Base-by-base conservation (phyloP, 257 asterid genomes). In the Orobanche coerulescens region DNA sequence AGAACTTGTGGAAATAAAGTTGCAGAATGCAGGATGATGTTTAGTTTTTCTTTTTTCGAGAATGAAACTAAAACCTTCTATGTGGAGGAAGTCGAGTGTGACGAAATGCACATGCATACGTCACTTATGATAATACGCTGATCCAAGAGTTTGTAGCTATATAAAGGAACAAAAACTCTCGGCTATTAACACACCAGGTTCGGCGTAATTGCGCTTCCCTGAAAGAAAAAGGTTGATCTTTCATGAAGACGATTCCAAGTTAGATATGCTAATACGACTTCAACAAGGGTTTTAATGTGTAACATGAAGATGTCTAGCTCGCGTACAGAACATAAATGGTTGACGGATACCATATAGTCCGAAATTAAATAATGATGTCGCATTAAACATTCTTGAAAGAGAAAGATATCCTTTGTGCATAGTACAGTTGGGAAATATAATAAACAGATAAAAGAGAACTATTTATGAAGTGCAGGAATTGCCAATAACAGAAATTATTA, bases 281-380 rank as follows among this genome's bases (percentile, higher is more conserved):
- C 36, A 70, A 5, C 7, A 57, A 13, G 59, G 31, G 16, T 33
- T 5, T 25, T 25, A 14, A 6, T 5, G 1, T 36, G 40, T 37
- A 63, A 3, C 59, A 42, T 9, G 28, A 61, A 26, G 23, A 53
- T 31, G 16, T 26, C 46, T 44, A 23, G 56, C 62, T 37, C 31
- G 31, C 22, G 26, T 1, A 23, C 53, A 59, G 14, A 39, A 18
- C 62, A 48, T 28, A 39, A 34, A 26, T 47, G 48, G 16, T 4
- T 37, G 36, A 30, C 36, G 7, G 65, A 40, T 9, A 44, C 34
- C 62, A 48, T 26, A 16, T 37, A 36, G 62, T n/a, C n/a, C n/a
- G 61, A 58, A 58, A 64, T 22, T 19, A 19, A 48, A 18, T n/a
- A n/a, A 11, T 46, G 56, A 54, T 52, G 60, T 60, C 53, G 48